Base-by-base conservation (phyloP, 2,329 filamentous ascomycete species). In the Berkeleyomyces basicola region DNA sequence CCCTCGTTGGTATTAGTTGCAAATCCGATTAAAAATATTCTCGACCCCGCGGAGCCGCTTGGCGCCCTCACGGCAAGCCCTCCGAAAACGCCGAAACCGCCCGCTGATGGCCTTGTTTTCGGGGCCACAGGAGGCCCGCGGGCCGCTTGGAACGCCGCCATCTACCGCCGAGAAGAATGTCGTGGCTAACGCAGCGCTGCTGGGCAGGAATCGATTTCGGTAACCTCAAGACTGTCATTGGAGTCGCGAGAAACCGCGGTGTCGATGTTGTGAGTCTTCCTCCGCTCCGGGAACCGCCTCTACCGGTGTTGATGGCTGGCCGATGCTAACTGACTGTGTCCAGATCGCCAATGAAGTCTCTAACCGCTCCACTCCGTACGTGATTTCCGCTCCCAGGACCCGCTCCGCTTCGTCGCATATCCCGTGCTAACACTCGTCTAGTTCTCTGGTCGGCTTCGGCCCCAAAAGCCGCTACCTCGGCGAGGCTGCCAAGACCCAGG, bases 311-410 rank as follows among this genome's bases (percentile, higher is more conserved):
- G 7, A 11, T 51, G 3, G 42, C 39, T 51, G 42, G 7, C 37
- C 49, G 36, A 53, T 46, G 42, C 42, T 59, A 61, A 31, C 46
- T 23, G 49, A 39, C 47, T 59, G n/a, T 63, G 61, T 70, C 63
- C 71, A 96, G 90, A 95, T 99, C 74, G 87, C 90, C 79, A 99
- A 99, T 81, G 93, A 99, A 78, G 93, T 97, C 70, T 99, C 93
- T 69, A 97, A 99, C 82, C 87, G 93, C 77, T 85, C 90, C 66
- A 99, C 93, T 70, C 93, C 93, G 89, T 96, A 88, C 82, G 90
- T 86, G 63, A 42, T n/a, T 40, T 46, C 58, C 43, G 61, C 44
- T 43, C 64, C 55, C 6, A 23, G 23, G 23, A 23, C 47, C 51
- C 62, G 61, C 55, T 62, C 62, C 62, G 61, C 59, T 61, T 47